A percentile compares a stretch with the other conserved stretches of the same genome.
These are phyloP conservation scores for Neocucurbitaria cava DNA, from an alignment of 2,329 filamentous ascomycete genomes.

Conservation along the genomic window DNA sequence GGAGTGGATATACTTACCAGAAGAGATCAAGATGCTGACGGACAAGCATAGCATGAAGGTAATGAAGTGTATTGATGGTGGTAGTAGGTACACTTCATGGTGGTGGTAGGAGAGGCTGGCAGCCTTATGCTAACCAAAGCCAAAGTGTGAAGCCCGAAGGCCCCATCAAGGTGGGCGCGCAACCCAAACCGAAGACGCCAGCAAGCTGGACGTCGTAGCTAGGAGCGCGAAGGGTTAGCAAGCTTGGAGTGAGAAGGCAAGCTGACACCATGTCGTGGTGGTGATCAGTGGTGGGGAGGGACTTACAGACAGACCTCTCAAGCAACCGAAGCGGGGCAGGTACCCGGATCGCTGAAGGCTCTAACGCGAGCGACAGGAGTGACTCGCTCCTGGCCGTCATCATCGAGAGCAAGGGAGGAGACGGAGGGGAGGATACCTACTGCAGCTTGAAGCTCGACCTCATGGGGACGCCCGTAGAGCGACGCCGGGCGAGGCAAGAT, in stretches of 20 bases:
- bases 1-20: neutral
- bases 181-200: neutral
- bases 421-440: neutral
- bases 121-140: no score
- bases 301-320: neutral
- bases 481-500: neutral
- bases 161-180: no score
- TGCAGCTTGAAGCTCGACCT: neutral
- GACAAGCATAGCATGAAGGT: neutral
- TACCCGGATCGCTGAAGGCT: neutral
- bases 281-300: neutral
- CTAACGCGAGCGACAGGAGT: neutral
- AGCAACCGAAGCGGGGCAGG: neutral
- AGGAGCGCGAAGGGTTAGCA: neutral
- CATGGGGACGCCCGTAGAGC: neutral
- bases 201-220: neutral
- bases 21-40: neutral
- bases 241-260: neutral
- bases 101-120: neutral
- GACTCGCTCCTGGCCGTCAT: neutral
- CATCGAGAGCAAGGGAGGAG: neutral
- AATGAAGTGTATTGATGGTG: neutral
- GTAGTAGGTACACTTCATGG: neutral
- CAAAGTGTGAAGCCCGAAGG: neutral
- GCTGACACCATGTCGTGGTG: neutral